Percentiles rank a stretch among this genome's conserved stretches.
phyloP scores from a whole-genome alignment of 352 stramenopile genomes.

The Phytophthora macrochlamydospora region DNA sequence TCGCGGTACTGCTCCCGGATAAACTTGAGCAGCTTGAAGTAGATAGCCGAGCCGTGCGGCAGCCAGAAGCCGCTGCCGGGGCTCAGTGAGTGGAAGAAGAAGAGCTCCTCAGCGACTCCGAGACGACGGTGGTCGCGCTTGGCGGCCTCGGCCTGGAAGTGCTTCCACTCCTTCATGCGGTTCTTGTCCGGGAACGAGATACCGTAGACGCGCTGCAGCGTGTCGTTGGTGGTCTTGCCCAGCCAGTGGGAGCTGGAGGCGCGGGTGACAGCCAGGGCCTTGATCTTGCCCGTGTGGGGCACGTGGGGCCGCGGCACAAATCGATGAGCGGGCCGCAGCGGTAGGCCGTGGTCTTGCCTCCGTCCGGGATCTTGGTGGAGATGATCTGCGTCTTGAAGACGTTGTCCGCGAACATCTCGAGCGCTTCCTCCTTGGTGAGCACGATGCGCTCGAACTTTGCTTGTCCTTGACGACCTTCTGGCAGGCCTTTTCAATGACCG shows the following conservation, averaged over 20 bases:
- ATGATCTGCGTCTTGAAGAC: conserved; percentile 99
- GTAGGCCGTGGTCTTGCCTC: conserved; percentile 97
- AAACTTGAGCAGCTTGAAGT: conserved; percentile 98
- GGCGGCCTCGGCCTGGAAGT: conserved; percentile 96
- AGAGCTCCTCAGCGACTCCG: conserved; percentile 95
- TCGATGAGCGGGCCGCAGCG: conserved; percentile 97
- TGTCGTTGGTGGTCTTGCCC: conserved; percentile 97
- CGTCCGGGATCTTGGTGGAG: conserved; percentile 96
- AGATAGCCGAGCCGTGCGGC: conserved; percentile 95
- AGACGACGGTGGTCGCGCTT: conserved; percentile 97
- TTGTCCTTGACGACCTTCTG: conserved; percentile 96
- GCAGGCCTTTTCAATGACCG: conserved; percentile 92
- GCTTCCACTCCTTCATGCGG: conserved; percentile 97
- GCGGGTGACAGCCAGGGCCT: conserved; percentile 95
- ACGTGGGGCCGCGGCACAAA: conserved; percentile 97
- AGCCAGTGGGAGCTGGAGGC: conserved; percentile 97
- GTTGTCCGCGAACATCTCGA: conserved; percentile 99
- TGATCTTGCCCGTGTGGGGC: conserved; percentile 95
- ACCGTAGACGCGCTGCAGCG: conserved; percentile 96
- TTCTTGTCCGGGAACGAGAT: conserved; percentile 99
- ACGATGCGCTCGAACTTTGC: conserved; percentile 98
- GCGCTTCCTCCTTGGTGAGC: conserved; percentile 97
- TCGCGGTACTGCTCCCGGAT: conserved; percentile 90
- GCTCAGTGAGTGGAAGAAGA: conserved; percentile 94
- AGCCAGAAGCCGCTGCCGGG: conserved; percentile 97